Evolutionary conservation across 2,329 filamentous ascomycete species (phyloP).

Genomic region (Pseudogymnoascus sp.): DNA sequence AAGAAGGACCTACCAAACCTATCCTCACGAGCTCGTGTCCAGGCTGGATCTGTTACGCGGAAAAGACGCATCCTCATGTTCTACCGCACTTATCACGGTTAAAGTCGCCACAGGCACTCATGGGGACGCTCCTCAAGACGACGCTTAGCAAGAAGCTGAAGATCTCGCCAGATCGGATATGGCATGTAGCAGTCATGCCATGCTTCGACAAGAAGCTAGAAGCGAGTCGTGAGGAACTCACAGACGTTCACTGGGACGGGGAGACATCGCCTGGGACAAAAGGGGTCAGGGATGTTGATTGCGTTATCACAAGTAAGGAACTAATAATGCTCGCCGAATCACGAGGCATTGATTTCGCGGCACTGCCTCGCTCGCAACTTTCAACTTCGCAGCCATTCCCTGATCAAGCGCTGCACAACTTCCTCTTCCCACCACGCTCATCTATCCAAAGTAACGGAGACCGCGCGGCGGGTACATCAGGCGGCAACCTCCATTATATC

Average conservation of each 20-base stretch:
- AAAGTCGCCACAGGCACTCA: conserved; percentile 89
- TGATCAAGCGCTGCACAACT: conserved; percentile 60
- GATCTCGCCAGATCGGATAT: conserved; percentile 72
- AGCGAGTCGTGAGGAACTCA: conserved; percentile 87
- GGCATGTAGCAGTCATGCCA: conserved; percentile 94
- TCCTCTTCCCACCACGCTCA: conserved; percentile 59
- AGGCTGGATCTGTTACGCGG: conserved; percentile 97
- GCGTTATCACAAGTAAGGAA: conserved; percentile 94
- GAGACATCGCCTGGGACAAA: conserved; percentile 39
- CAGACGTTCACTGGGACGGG: conserved; percentile 64
- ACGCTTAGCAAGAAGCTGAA: conserved; percentile 65
- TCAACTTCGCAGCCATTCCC: conserved; percentile 57
- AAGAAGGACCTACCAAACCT: conserved; percentile 39
- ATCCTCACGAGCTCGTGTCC: conserved; percentile 87
- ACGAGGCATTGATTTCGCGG: conserved; percentile 69
- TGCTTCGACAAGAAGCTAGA: conserved; percentile 99
- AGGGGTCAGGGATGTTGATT: conserved; percentile 83
- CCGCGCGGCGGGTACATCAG: conserved; percentile 67
- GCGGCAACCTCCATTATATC: conserved; percentile 82
- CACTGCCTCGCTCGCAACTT: conserved; percentile 54
- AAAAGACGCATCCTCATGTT: conserved; percentile 94
- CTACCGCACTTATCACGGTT: conserved; percentile 83
- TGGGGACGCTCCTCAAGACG: conserved; percentile 85
- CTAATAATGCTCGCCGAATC: conserved; percentile 82
- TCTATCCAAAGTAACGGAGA: conserved; percentile 39